Evolutionary conservation across 1,284 basidiomycete species (phyloP).

Genomic region (Leccinum subspadiceum): DNA sequence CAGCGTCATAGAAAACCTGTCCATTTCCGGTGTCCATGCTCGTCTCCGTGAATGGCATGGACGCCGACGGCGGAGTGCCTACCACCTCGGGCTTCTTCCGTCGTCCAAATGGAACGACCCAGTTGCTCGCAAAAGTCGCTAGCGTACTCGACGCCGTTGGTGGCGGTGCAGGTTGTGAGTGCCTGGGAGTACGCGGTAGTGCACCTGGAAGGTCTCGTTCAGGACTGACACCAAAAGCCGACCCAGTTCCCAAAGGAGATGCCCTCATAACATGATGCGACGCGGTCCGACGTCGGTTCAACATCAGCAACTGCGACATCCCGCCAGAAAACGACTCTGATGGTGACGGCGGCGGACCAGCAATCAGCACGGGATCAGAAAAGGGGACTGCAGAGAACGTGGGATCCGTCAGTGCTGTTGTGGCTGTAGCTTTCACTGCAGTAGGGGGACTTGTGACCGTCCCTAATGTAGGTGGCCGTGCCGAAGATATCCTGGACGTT

Average conservation of each 20-base stretch:
- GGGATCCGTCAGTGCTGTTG: conserved; percentile 64
- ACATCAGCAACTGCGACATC: conserved; percentile 43
- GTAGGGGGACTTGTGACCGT: conserved; percentile 39
- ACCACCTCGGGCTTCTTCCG: conserved; percentile 41
- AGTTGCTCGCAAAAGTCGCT: conserved; percentile 63
- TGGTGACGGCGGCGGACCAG: conserved; percentile 52
- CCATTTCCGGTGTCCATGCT: conserved; percentile 15
- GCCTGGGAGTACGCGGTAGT: conserved; percentile 8
- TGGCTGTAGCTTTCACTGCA: conserved; percentile 58
- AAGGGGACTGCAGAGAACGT: conserved; percentile 41
- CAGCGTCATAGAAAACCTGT: conserved; percentile 13
- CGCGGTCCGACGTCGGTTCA: conserved; percentile 49
- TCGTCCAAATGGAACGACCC: conserved; percentile 61
- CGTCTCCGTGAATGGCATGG: conserved; percentile 10
- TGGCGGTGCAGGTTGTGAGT: conserved; percentile 8
- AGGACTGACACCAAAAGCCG: not conserved
- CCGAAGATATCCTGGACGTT: conserved; percentile 61
- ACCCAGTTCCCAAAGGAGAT: conserved; percentile 43
- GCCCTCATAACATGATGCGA: conserved; percentile 54
- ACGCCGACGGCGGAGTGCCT: not conserved
- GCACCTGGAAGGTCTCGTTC: conserved; percentile 4
- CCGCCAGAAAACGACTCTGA: conserved; percentile 58
- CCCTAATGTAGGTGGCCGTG: conserved; percentile 55
- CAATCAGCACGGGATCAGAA: conserved; percentile 39
- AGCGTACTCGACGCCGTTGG: conserved; percentile 44